Conservation (phyloP, 352 stramenopile genomes). For the Phytophthora sansomeana region DNA sequence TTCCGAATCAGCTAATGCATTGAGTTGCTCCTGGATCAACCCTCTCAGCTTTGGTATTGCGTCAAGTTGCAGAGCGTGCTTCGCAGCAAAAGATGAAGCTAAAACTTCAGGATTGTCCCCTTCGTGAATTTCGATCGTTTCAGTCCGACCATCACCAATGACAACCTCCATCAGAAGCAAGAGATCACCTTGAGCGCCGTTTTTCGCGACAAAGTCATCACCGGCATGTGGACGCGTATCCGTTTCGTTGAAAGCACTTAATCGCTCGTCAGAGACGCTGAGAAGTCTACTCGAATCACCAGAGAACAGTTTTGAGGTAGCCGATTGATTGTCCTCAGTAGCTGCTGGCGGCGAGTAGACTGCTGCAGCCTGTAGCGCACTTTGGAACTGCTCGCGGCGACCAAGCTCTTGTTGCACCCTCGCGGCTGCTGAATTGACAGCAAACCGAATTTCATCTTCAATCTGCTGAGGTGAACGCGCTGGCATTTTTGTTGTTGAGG, state of each 20-base stretch:
- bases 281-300: conserved; percentile 1
- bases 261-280: conserved; percentile 1
- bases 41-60: conserved; percentile 57
- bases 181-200: conserved; percentile 43
- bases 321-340: conserved; percentile 7
- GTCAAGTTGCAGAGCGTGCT: conserved; percentile 60
- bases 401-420: conserved; percentile 49
- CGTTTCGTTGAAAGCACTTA: conserved; percentile 3
- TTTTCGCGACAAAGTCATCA: not conserved
- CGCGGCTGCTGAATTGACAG: conserved; percentile 57
- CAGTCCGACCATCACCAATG: conserved; percentile 69
- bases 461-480: conserved; percentile 56
- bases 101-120: conserved; percentile 56
- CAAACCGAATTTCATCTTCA: conserved; percentile 64
- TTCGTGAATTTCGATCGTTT: conserved; percentile 75
- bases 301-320: conserved; percentile 21
- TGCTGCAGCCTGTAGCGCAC: conserved; percentile 34
- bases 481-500: conserved; percentile 27
- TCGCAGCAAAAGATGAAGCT: conserved; percentile 56
- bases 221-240: not conserved
- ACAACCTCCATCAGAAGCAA: conserved; percentile 82
- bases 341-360: conserved; percentile 2
- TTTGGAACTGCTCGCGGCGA: conserved; percentile 53
- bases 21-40: conserved; percentile 70
- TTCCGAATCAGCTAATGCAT: conserved; percentile 43